These are phyloP conservation scores for Beverwykella pulmonaria DNA, from an alignment of 495 filamentous ascomycete species.

Conservation along the genomic window DNA sequence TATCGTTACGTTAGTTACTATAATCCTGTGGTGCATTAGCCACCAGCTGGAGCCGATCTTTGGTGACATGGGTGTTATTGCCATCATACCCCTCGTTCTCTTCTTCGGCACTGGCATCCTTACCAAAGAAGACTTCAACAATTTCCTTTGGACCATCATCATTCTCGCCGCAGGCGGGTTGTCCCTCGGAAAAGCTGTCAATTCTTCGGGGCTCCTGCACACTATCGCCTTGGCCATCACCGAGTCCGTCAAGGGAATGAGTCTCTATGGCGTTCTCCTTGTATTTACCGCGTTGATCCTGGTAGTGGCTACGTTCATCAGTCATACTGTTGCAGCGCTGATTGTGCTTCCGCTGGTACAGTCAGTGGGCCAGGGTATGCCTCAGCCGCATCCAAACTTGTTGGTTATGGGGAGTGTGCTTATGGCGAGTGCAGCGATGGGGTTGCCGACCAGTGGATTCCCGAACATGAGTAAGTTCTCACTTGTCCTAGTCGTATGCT, in stretches of 20 bases:
- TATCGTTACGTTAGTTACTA: conserved; percentile 80
- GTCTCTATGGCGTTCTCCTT: conserved; percentile 83
- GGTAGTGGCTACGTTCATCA: conserved; percentile 96
- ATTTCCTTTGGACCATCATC: conserved; percentile 99
- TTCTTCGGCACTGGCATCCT: conserved; percentile 98
- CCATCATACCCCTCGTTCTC: conserved; percentile 90
- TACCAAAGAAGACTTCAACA: conserved; percentile 99
- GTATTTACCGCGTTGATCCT: conserved; percentile 85
- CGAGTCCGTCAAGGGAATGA: conserved; percentile 69
- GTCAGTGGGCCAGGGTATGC: conserved; percentile 80
- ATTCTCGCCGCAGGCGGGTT: conserved; percentile 95
- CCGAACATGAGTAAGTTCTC: conserved; percentile 94
- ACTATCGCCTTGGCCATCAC: conserved; percentile 81
- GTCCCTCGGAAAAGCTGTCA: conserved; percentile 91
- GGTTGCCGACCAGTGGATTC: conserved; percentile 90
- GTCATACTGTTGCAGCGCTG: conserved; percentile 92
- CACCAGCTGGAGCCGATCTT: conserved; percentile 86
- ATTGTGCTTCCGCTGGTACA: conserved; percentile 92
- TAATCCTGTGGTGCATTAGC: conserved; percentile 86
- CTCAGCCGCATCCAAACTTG: conserved; percentile 87
- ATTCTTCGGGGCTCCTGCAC: conserved; percentile 87
- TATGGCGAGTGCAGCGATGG: conserved; percentile 80
- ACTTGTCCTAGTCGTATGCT: no score
- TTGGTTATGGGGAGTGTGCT: conserved; percentile 83
- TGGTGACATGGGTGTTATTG: conserved; percentile 97